These are phyloP conservation scores for Euphorbia corollata DNA, from an alignment of 441 rosid species.

Conservation along the genomic window DNA sequence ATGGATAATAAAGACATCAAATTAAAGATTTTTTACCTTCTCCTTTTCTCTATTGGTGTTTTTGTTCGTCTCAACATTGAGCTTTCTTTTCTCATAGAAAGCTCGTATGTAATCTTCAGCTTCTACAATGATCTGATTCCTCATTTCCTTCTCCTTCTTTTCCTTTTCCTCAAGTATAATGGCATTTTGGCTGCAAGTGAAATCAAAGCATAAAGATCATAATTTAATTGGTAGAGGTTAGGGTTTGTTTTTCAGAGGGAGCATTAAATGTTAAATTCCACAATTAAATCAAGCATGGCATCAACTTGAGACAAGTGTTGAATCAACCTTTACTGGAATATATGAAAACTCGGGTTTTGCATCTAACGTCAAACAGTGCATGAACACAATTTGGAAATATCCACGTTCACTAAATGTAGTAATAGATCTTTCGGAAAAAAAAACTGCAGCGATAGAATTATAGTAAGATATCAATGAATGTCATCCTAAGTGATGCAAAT, in stretches of 20 bases:
- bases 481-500: not conserved
- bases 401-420: not conserved
- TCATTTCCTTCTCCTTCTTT: conserved; percentile 66
- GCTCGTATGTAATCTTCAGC: conserved; percentile 49
- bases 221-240: not conserved
- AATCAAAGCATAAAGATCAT: conserved; percentile 3
- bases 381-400: not conserved
- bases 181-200: conserved; percentile 51
- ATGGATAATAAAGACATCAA: not conserved
- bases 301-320: not conserved
- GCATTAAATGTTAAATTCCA: not conserved
- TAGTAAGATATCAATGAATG: not conserved
- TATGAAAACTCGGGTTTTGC: not conserved
- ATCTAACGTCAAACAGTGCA: not conserved
- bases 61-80: conserved; percentile 56
- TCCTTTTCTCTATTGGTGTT: conserved; percentile 58
- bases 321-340: not conserved
- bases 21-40: conserved; percentile 34
- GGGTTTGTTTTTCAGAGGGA: not conserved
- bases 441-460: not conserved
- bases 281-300: not conserved
- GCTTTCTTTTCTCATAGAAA: conserved; percentile 63
- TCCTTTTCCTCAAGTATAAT: conserved; percentile 71
- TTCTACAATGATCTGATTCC: conserved; percentile 57
- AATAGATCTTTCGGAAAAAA: not conserved